These are phyloP conservation scores for Pseudogymnoascus sp. DNA, from an alignment of 2,329 filamentous ascomycete species.

Conservation along the genomic window DNA sequence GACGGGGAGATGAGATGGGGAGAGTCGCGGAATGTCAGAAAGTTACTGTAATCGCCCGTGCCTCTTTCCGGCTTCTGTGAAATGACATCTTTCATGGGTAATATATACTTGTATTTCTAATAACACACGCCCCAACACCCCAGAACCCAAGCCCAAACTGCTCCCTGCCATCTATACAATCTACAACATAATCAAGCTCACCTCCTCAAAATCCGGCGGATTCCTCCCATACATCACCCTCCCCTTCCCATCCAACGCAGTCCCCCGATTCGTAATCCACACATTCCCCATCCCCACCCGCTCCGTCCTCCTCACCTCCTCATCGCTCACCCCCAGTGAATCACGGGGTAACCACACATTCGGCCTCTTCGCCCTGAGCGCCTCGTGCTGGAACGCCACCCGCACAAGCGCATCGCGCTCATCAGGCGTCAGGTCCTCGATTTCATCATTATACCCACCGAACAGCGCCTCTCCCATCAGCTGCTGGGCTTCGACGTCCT, in stretches of 20 bases:
- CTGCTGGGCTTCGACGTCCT: constrained; percentile 66
- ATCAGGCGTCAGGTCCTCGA: constrained; percentile 87
- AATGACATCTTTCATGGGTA: background rate
- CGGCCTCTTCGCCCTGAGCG: constrained; percentile 71
- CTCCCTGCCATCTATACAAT: background rate
- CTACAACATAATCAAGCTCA: constrained; percentile 75
- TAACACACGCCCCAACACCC: background rate
- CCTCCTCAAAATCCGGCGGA: constrained; percentile 81
- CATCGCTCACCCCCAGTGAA: constrained; percentile 77
- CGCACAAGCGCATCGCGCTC: constrained; percentile 77
- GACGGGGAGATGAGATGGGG: background rate
- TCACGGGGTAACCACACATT: constrained; percentile 90
- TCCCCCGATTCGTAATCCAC: constrained; percentile 88
- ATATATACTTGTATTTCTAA: constrained; percentile 6
- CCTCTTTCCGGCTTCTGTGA: background rate
- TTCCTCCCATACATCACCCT: constrained; percentile 77
- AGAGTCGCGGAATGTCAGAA: background rate
- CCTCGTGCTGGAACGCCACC: constrained; percentile 81
- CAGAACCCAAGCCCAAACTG: background rate
- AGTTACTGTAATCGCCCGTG: background rate
- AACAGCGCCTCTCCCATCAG: constrained; percentile 67
- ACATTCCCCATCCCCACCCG: constrained; percentile 45
- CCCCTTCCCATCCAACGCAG: constrained; percentile 72
- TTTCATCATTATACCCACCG: constrained; percentile 63
- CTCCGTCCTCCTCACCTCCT: constrained; percentile 72